These are phyloP conservation scores for Spizellomyces punctatus DNA, from an alignment of 192 early-diverging fungal genomes.

Conservation along the genomic window DNA sequence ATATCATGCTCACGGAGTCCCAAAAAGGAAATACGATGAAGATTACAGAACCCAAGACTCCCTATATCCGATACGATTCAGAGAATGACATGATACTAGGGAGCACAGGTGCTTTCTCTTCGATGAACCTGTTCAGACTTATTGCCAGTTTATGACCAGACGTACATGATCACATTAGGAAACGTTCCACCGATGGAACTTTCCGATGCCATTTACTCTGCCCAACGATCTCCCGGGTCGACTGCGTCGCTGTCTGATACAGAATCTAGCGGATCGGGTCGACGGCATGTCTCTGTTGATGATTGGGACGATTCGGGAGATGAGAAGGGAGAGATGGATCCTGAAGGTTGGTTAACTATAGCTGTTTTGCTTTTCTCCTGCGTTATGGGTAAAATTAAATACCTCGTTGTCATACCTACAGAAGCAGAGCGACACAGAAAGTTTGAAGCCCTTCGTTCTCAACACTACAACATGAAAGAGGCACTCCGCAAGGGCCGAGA, in stretches of 20 bases:
- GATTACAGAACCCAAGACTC: slow-evolving; percentile 94
- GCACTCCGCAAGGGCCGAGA: slow-evolving; percentile 49
- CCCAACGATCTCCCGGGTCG: neutral
- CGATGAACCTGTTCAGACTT: neutral
- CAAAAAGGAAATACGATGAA: slow-evolving; percentile 95
- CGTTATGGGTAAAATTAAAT: neutral
- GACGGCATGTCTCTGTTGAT: slow-evolving; percentile 34
- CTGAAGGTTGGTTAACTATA: slow-evolving; percentile 50
- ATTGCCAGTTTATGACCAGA: neutral
- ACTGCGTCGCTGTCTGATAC: neutral
- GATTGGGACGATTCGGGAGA: slow-evolving; percentile 59
- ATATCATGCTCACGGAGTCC: slow-evolving; percentile 81
- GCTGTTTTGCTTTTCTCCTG: too few relatives aligned
- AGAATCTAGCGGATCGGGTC: neutral
- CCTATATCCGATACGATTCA: slow-evolving; percentile 87
- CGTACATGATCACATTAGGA: neutral
- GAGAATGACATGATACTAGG: slow-evolving; percentile 74
- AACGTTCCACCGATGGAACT: slow-evolving; percentile 43
- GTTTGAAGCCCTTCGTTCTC: slow-evolving; percentile 75
- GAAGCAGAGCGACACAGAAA: slow-evolving; percentile 47
- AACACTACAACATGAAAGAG: slow-evolving; percentile 91
- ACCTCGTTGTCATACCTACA: slow-evolving; percentile 22
- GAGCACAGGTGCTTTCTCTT: slow-evolving; percentile 37
- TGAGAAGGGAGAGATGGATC: slow-evolving; percentile 57
- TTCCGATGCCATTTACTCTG: slow-evolving; percentile 26